Conservation (phyloP, 2,329 filamentous ascomycete species). For the Celoporthe dispersa region DNA sequence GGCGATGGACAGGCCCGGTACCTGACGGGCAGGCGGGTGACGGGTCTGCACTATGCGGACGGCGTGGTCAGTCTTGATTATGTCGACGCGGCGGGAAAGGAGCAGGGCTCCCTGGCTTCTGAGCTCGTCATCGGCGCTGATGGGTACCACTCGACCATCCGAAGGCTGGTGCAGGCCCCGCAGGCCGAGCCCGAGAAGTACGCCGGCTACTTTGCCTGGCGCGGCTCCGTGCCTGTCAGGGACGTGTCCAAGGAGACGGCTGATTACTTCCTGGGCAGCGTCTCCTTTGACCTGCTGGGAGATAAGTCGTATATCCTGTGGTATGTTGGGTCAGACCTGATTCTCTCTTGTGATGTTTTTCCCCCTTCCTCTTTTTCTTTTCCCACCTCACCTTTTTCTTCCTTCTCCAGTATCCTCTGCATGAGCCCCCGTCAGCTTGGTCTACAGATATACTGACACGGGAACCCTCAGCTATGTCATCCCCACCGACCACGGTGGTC, state of each 20-base stretch:
- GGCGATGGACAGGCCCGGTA: slow-evolving; percentile 34
- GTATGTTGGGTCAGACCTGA: slow-evolving; percentile 24
- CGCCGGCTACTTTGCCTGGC: slow-evolving; percentile 38
- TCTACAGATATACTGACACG: too few species aligned
- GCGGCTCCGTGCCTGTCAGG: slow-evolving; percentile 34
- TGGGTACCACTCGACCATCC: slow-evolving; percentile 40
- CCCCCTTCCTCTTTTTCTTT: too few species aligned
- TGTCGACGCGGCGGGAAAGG: slow-evolving; percentile 33
- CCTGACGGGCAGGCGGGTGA: slow-evolving; percentile 33
- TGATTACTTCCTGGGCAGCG: slow-evolving; percentile 31
- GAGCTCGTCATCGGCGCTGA: slow-evolving; percentile 41
- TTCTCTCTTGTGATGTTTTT: not conserved
- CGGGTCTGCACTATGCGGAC: slow-evolving; percentile 26
- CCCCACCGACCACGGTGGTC: slow-evolving; percentile 46
- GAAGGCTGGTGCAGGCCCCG: slow-evolving; percentile 34
- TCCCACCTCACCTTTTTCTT: too few species aligned
- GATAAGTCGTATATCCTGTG: slow-evolving; percentile 33
- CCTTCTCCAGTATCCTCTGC: not conserved
- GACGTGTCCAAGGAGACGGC: slow-evolving; percentile 32
- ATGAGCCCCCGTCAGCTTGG: too few species aligned
- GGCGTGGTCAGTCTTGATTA: slow-evolving; percentile 31
- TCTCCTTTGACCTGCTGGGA: slow-evolving; percentile 28
- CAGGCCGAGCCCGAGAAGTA: slow-evolving; percentile 30
- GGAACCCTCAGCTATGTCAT: slow-evolving; percentile 44
- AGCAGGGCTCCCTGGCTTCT: slow-evolving; percentile 38